Conservation (phyloP, 306 rosid species). For the Calophaca sinica region DNA sequence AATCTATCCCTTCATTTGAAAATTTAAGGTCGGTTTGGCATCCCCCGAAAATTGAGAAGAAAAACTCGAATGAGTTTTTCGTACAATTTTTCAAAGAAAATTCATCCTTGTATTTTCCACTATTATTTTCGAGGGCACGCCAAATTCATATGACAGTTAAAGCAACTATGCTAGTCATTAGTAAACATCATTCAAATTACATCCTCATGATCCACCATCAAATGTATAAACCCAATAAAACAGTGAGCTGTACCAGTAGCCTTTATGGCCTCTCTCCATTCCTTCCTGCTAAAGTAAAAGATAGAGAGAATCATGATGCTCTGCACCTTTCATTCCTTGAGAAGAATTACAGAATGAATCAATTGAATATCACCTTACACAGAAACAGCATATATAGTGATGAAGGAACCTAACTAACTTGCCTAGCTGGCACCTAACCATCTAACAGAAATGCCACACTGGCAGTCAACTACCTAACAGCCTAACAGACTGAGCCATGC, state of each 20-base stretch:
- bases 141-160: slow-evolving; percentile 1
- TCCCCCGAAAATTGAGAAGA: no score
- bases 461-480: no score
- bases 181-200: slow-evolving; percentile 26
- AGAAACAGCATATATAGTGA: no score
- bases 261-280: neutral
- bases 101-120: neutral
- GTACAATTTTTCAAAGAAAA: slow-evolving; percentile 7
- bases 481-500: no score
- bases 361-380: no score
- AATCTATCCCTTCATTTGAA: slow-evolving; percentile 4
- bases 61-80: neutral
- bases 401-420: no score
- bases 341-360: no score
- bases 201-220: slow-evolving; percentile 31
- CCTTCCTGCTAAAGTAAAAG: no score
- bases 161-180: slow-evolving; percentile 2
- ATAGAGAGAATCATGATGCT: no score
- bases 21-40: neutral
- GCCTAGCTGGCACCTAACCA: no score
- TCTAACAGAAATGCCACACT: no score
- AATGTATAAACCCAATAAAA: slow-evolving; percentile 10
- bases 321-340: no score
- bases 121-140: neutral
- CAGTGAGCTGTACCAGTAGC: neutral